A percentile compares a stretch with the other conserved stretches of the same genome.
Evolutionary conservation across 345 rosid genomes (phyloP).

Genomic region (Hypericum androsaemum): DNA sequence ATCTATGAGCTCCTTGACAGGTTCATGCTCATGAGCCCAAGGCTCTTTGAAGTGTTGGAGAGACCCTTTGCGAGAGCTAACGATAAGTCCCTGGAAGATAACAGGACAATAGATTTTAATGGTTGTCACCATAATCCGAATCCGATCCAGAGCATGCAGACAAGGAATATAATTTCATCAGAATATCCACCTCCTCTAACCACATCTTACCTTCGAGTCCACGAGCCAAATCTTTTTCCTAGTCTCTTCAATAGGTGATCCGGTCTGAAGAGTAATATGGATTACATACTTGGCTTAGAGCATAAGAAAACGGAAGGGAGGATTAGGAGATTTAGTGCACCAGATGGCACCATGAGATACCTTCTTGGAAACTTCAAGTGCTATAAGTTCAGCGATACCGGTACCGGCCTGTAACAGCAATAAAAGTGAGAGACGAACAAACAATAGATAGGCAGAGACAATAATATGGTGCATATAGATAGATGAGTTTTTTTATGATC

Average conservation of each 20-base stretch:
- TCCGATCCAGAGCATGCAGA: background rate
- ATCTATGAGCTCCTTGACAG: constrained; percentile 49
- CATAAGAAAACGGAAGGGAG: constrained; percentile 4
- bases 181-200: background rate
- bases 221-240: constrained; percentile 94
- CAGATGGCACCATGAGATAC: constrained; percentile 36
- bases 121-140: background rate
- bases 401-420: constrained; percentile 75
- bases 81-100: constrained; percentile 64
- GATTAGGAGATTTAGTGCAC: background rate
- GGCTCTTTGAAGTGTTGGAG: constrained; percentile 95
- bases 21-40: constrained; percentile 87
- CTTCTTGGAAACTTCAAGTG: constrained; percentile 86
- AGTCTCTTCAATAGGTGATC: constrained; percentile 55
- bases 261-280: constrained; percentile 30
- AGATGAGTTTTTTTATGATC: too few species aligned
- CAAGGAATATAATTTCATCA: too few species aligned
- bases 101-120: background rate
- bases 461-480: too few species aligned
- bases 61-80: constrained; percentile 55
- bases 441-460: background rate
- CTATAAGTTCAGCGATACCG: constrained; percentile 94
- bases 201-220: constrained; percentile 68
- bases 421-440: constrained; percentile 4
- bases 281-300: constrained; percentile 13